Evolutionary conservation across 352 stramenopile species (phyloP), one percentile per base, ranked within the genome.

Genomic region (Globisporangium spinosum): DNA sequence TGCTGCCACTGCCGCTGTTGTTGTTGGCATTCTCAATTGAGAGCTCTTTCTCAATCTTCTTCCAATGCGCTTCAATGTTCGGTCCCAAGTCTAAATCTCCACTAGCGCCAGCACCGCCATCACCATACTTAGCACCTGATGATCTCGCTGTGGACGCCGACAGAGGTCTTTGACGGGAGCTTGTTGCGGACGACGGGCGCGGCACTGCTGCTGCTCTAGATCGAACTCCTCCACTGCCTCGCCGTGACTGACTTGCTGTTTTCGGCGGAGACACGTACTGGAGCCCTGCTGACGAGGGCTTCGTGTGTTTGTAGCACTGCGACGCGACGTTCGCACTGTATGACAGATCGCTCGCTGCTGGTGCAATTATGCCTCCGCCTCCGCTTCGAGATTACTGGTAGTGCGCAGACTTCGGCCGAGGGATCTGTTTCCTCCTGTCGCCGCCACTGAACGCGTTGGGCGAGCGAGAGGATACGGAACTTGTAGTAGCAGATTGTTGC

Each of bases 251-350:
- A 32, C n/a, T 63, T 38, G 40, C 27, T 38, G 43, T 15, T 55
- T 55, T 75, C 4, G 68, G 57, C 23, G 70, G 63, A 22, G 78
- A 70, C 32, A 56, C 63, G 38, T 85, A 87, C 25, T 79, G 73
- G 25, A 79, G 63, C 0, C 71, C 72, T 38, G 79, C 76, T 15
- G 68, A 70, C 0, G 80, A 84, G 5, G 75, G 79, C 34, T 84
- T 87, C 13, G 70, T 74, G 3, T 74, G 70, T 54, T 88, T 88
- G 70, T 89, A 91, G 60, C 79, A 90, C 15, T 88, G 76, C 23
- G 80, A 78, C 15, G 80, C 80, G 29, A 92, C 80, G 3, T 76
- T 89, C 13, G 77, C 75, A 63, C 75, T 85, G 64, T 90, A 91
- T 0, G 83, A 89, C 13, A 89, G 56, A 62, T 89, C 71, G 9